Percentiles rank a stretch among this genome's conserved stretches.
Evolutionary conservation across 306 rosid genomes (phyloP).

Genomic region (Sechiopsis laciniata): DNA sequence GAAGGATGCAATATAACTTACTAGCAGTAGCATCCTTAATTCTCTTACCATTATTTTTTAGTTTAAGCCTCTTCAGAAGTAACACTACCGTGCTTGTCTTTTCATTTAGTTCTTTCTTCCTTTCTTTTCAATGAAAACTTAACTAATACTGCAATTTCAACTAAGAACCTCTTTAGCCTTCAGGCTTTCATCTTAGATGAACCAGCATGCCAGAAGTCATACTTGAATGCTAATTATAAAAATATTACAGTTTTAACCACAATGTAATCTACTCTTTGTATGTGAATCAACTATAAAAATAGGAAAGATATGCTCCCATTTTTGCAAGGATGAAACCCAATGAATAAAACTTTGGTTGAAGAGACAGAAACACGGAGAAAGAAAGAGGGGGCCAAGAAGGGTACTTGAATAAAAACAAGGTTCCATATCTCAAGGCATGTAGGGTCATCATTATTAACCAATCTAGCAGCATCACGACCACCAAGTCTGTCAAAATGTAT

Average conservation of each 20-base stretch:
- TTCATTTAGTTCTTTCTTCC: not conserved
- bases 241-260: not conserved
- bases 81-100: not conserved
- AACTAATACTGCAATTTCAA: slow-evolving; percentile 6
- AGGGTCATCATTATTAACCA: slow-evolving; percentile 91
- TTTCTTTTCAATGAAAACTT: not conserved
- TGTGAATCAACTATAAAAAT: not conserved
- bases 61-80: not conserved
- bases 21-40: not conserved
- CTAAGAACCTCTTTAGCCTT: not conserved
- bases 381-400: not conserved
- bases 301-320: not conserved
- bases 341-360: not conserved
- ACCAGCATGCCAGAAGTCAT: slow-evolving; percentile 5
- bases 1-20: not conserved
- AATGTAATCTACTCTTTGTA: not conserved
- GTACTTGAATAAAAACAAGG: slow-evolving; percentile 93
- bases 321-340: not conserved
- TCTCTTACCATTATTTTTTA: not conserved
- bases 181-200: not conserved
- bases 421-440: slow-evolving; percentile 98
- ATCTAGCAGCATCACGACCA: slow-evolving; percentile 81
- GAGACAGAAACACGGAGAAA: not conserved
- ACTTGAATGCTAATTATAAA: not conserved
- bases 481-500: slow-evolving; percentile 94